Conservation (phyloP, 441 rosid species). For the Manihot esculenta region DNA sequence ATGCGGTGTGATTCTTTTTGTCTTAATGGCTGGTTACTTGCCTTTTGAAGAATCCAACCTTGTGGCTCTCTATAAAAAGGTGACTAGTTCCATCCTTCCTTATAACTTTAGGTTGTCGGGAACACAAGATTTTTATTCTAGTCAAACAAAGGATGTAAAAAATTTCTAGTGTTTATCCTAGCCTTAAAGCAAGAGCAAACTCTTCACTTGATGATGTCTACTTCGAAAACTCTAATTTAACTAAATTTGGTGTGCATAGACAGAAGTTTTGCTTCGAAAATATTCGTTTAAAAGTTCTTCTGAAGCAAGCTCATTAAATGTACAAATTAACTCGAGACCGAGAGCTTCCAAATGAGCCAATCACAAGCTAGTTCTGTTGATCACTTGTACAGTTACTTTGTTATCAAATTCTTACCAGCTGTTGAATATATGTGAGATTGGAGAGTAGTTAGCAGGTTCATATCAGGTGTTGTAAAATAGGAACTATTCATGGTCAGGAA, state of each 20-base stretch:
- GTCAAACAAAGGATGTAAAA: not conserved
- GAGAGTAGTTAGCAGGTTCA: slow-evolving; percentile 2
- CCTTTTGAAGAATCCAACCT: slow-evolving; percentile 96
- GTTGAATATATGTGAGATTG: not conserved
- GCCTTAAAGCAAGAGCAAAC: not conserved
- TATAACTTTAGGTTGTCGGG: not conserved
- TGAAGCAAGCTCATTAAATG: not conserved
- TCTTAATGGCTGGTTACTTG: slow-evolving; percentile 95
- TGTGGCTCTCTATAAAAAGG: slow-evolving; percentile 87
- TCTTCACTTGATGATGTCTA: not conserved
- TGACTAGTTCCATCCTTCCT: slow-evolving; percentile 9
- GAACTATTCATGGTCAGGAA: not conserved
- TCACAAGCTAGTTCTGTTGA: not conserved
- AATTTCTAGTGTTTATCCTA: not conserved
- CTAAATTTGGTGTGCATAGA: not conserved
- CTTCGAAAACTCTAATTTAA: not conserved
- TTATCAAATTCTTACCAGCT: not conserved
- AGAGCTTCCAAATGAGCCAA: not conserved
- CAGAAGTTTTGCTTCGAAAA: not conserved
- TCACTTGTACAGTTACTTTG: not conserved
- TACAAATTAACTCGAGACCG: not conserved
- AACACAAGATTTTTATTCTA: not conserved
- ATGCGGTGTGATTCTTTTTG: slow-evolving; percentile 96
- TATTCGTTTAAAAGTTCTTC: not conserved
- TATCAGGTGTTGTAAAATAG: not conserved